Evolutionary conservation across 441 rosid genomes (phyloP).

Genomic region (Populus trichocarpa): DNA sequence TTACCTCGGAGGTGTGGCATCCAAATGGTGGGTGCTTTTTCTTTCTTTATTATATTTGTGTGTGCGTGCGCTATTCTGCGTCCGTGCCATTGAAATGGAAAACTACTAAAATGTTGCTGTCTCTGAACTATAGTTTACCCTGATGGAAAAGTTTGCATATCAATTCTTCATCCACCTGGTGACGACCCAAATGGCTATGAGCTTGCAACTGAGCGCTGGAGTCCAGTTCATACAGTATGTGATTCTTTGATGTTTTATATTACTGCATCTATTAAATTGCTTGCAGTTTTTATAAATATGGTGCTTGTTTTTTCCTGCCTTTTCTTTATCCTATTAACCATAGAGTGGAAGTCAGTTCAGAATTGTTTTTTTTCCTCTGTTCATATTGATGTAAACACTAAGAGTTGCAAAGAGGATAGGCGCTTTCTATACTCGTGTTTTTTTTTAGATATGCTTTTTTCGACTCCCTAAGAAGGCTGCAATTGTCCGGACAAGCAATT

Average conservation of each 20-base stretch:
- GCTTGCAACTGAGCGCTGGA: slow-evolving; percentile 92
- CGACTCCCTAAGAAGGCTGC: slow-evolving; percentile 9
- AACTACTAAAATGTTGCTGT: slow-evolving; percentile 1
- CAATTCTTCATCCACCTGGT: slow-evolving; percentile 97
- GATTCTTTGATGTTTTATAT: neutral
- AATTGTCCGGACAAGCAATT: slow-evolving; percentile 6
- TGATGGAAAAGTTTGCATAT: slow-evolving; percentile 91
- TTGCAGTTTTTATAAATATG: neutral
- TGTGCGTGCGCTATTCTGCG: neutral
- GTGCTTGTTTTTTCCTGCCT: neutral
- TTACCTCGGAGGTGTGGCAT: slow-evolving; percentile 93
- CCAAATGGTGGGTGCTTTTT: slow-evolving; percentile 66
- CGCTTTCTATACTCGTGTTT: neutral
- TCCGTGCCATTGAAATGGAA: neutral
- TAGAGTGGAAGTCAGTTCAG: neutral
- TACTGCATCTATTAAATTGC: neutral
- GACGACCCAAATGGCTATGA: slow-evolving; percentile 96
- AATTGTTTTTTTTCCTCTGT: neutral
- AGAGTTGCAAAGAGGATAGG: neutral
- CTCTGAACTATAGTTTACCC: slow-evolving; percentile 49
- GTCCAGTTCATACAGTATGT: slow-evolving; percentile 84
- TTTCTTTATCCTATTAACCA: neutral
- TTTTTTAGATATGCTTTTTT: neutral
- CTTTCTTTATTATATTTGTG: neutral
- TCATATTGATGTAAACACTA: slow-evolving; percentile 3